Base-by-base conservation (phyloP, 2,329 filamentous ascomycete species). In the Aspergillus ibericus region DNA sequence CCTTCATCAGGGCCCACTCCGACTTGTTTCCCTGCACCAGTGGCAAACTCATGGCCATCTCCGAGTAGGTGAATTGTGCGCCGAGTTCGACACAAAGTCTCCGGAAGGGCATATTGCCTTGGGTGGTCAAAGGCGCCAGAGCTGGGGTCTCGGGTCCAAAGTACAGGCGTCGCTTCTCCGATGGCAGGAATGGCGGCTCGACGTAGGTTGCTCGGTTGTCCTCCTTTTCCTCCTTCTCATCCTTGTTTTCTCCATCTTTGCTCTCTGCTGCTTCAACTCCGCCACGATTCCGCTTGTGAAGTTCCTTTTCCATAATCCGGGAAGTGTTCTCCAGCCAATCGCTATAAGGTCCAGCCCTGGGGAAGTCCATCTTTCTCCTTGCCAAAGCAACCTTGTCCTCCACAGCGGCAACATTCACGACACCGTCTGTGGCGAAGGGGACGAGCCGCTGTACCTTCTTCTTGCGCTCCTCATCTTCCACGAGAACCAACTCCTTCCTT, bases 1-100 rank as follows among this genome's bases (percentile, higher is more conserved):
- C 91, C 75, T 95, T 96, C 82, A 98, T 86, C 56, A 99, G 81
- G 18, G 95, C 92, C 95, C 95, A 99, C 78, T 99, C 95, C 1
- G 88, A 83, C 77, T 93, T 96, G 63, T 90, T 86, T 35, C 95
- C 95, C 75, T 97, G 92, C 5, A 99, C 83, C 42, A 99, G 78
- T 9, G 93, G 93, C 75, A 96, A 80, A 27, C 91, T 88, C 84
- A 99, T 90, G 4, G 93, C 95, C 95, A 99, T 99, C 77, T 99
- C 95, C 0, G 93, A 98, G 80, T 96, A 99, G 0, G 95, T 99
- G 50, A 96, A 82, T 71, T 97, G 90, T 27, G 92, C 93, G 35
- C 95, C 95, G 22, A 98, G 83, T 56, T 93, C 89, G 12, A 92
- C 88, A 70, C 93, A 97, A 29, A 99, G 85, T 51, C 95, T 86